Evolutionary conservation across 345 rosid genomes (phyloP), one percentile per base, ranked within the genome.

Genomic region (Rhizophora mangle): DNA sequence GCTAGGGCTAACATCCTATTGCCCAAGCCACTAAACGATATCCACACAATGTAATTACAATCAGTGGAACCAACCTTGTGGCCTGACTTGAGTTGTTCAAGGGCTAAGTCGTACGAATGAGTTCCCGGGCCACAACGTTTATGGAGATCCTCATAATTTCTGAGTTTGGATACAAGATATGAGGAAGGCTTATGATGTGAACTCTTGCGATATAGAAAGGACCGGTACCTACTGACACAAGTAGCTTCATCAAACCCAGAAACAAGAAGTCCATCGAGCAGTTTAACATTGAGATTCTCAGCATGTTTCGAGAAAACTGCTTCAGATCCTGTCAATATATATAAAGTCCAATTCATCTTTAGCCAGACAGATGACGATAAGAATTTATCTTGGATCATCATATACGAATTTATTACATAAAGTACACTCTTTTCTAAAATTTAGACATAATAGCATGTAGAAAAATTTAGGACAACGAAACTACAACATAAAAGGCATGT

Each of bases 191-290:
- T 67, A 27, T 57, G 61, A n/a, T 8, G 47, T 6, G 71, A 56
- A 47, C 22, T 34, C 37, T 72, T 76, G 16, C 76, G 76, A 37
- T 71, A 76, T 13, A 47, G 24, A 57, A 22, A 58, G 4, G 76
- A 55, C 29, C 24, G 53, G 49, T 71, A 76, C 58, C 80, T 62
- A 31, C 80, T 72, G 13, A 24, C 4, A 34, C 76, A 76, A 63
- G 62, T 20, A 9, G 47, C 64, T 63, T 62, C 76, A 27, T 67
- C 80, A 57, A 71, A 71, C 24, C 80, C 76, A 8, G 37, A n/a
- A 19, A 72, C 72, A 22, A 76, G 76, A 30, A 76, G 76, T 24
- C 80, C 76, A 6, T 75, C 76, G 15, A 76, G 75, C 64, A 76
- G 59, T 26, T 63, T 76, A n/a, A 56, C 65, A 46, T 27, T 59